A percentile compares a stretch with the other conserved stretches of the same genome.
Conservation (phyloP, 179 eudicot species). For the Spergularia azorica region DNA sequence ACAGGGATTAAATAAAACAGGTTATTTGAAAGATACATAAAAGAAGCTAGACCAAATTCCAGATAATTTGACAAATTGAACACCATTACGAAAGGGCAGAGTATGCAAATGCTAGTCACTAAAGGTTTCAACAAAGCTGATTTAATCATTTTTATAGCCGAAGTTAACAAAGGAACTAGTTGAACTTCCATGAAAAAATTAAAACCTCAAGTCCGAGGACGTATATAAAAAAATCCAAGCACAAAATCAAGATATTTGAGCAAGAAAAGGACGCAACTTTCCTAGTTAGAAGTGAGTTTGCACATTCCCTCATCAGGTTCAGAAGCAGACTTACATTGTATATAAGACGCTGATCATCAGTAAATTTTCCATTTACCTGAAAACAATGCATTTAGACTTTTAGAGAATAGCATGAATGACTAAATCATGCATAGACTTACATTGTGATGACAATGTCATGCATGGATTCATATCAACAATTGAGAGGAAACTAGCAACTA, state of each 20-base stretch:
- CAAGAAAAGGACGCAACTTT: not conserved
- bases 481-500: not conserved
- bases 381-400: slow-evolving; percentile 21
- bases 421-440: not conserved
- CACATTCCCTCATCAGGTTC: not conserved
- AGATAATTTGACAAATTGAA: no score
- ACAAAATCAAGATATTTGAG: not conserved
- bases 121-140: no score
- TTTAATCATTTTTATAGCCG: no score
- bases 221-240: not conserved
- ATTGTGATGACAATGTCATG: not conserved
- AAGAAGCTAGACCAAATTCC: no score
- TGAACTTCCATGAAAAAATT: no score
- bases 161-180: no score
- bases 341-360: slow-evolving; percentile 73
- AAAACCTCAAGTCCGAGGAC: not conserved
- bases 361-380: slow-evolving; percentile 96
- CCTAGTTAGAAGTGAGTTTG: slow-evolving; percentile 2
- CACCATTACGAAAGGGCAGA: no score
- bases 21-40: no score
- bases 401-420: slow-evolving; percentile 14
- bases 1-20: no score
- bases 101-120: no score
- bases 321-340: slow-evolving; percentile 65
- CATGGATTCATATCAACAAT: not conserved